Conservation (phyloP, 768 basidiomycete species). For the Pleurotus pulmonarius region DNA sequence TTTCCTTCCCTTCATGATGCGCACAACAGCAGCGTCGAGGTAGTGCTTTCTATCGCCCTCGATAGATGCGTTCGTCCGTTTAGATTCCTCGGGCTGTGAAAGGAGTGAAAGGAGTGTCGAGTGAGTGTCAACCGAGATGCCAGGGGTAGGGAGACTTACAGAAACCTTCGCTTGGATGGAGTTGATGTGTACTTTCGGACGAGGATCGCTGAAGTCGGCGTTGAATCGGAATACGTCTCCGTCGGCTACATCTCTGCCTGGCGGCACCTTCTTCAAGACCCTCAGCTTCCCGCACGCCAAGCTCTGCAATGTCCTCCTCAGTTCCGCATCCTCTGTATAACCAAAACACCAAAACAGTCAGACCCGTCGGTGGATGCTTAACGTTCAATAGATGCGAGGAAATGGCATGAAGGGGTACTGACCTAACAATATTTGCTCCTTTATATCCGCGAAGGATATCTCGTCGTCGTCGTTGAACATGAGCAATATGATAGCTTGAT, state of each 20-base stretch:
- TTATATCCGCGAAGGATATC: slow-evolving; percentile 64
- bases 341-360: slow-evolving; percentile 12
- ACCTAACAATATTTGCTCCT: slow-evolving; percentile 71
- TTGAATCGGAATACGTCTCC: slow-evolving; percentile 82
- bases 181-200: slow-evolving; percentile 85
- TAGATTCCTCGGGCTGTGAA: slow-evolving; percentile 82
- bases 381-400: background rate
- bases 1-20: slow-evolving; percentile 93
- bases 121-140: background rate
- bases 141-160: slow-evolving; percentile 38
- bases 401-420: slow-evolving; percentile 20
- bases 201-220: slow-evolving; percentile 73
- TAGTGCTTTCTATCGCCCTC: slow-evolving; percentile 83
- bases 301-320: slow-evolving; percentile 86
- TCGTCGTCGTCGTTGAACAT: slow-evolving; percentile 74
- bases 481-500: slow-evolving; percentile 83
- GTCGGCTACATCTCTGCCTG: slow-evolving; percentile 72
- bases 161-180: slow-evolving; percentile 94
- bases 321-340: slow-evolving; percentile 58
- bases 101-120: background rate
- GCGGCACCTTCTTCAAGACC: slow-evolving; percentile 78
- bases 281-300: slow-evolving; percentile 89
- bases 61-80: slow-evolving; percentile 77
- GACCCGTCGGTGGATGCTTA: slow-evolving; percentile 13
- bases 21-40: slow-evolving; percentile 93